Evolutionary conservation across 345 rosid species (phyloP), one percentile per base, ranked within the genome.

Genomic region (Eutrema japonicum): DNA sequence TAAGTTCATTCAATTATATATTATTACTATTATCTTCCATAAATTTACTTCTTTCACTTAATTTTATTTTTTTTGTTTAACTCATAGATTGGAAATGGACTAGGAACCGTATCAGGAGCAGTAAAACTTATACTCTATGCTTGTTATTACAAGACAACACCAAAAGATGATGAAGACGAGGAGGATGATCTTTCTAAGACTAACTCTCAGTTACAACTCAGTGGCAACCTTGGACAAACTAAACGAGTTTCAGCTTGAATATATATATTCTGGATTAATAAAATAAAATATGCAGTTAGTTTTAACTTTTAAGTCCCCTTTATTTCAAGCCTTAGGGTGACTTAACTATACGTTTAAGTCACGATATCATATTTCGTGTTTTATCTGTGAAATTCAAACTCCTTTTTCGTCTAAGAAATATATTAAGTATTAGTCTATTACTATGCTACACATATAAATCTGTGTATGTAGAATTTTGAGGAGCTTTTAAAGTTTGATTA

Each of bases 71-170:
- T 29, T 18, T 18, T 7, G 9, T 3, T 22, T 12, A 36, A 26
- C 27, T 46, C 5, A 14, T 32, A 92, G 93, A 68, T 79, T 68
- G 89, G 93, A 69, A 92, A 92, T 68, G 90, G 89, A 6, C 73
- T 86, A 4, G 96, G 96, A 10, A 54, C 88, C 30, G 0, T 88
- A 3, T 69, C 71, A 11, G 92, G 92, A 37, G 69, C 56, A 6
- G 7, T 46, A 1, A 94, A 86, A 41, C 86, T 88, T 35, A 65
- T 85, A 7, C 40, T 85, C 2, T 92, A 88, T 61, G 85, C 82
- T 33, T 73, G 70, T n/a, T 86, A 89, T 77, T 82, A 11, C 71
- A 77, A 35, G 7, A 54, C 85, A 8, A 82, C 88, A 0, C 85
- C 88, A 2, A 50, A 71, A 42, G 75, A 74, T 27, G 75, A 43